phyloP scores from a whole-genome alignment of 202 grass and related monocot species.

The Panicum hallii region DNA sequence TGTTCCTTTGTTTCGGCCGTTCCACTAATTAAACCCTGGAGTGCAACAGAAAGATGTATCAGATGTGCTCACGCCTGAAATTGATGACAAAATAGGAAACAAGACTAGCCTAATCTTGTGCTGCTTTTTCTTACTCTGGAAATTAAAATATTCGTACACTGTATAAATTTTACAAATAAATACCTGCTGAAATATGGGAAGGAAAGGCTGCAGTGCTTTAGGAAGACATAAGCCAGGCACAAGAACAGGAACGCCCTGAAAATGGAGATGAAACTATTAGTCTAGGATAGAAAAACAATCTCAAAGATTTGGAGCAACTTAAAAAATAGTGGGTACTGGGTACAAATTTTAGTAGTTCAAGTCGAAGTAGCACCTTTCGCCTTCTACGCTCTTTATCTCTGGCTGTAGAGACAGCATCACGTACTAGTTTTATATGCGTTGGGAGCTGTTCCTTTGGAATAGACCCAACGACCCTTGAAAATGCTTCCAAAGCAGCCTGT shows the following conservation, averaged over 20 bases:
- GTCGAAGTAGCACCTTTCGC: constrained; percentile 70
- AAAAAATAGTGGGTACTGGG: constrained; percentile 20
- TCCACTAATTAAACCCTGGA: constrained; percentile 98
- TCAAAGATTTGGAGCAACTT: constrained; percentile 25
- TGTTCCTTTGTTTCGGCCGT: constrained; percentile 90
- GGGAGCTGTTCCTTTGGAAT: constrained; percentile 90
- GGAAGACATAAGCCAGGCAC: constrained; percentile 94
- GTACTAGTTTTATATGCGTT: constrained; percentile 90
- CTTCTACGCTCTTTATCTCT: constrained; percentile 98
- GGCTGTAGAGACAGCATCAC: constrained; percentile 94
- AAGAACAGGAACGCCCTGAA: constrained; percentile 88
- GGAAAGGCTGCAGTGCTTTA: constrained; percentile 90
- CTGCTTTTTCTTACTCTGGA: constrained; percentile 8
- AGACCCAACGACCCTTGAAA: constrained; percentile 85
- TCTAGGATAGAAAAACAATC: constrained; percentile 31
- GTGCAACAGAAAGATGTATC: constrained; percentile 44
- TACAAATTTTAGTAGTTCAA: constrained; percentile 26
- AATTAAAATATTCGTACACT: constrained; percentile 19
- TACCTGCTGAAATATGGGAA: constrained; percentile 98
- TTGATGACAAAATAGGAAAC: neutral
- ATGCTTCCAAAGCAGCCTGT: constrained; percentile 95
- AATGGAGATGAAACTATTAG: constrained; percentile 50
- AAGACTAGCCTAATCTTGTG: constrained; percentile 29
- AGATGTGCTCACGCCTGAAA: constrained; percentile 32
- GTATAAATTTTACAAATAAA: constrained; percentile 39